Base-by-base conservation (phyloP, 306 rosid genomes). In the Lablab purpureus region DNA sequence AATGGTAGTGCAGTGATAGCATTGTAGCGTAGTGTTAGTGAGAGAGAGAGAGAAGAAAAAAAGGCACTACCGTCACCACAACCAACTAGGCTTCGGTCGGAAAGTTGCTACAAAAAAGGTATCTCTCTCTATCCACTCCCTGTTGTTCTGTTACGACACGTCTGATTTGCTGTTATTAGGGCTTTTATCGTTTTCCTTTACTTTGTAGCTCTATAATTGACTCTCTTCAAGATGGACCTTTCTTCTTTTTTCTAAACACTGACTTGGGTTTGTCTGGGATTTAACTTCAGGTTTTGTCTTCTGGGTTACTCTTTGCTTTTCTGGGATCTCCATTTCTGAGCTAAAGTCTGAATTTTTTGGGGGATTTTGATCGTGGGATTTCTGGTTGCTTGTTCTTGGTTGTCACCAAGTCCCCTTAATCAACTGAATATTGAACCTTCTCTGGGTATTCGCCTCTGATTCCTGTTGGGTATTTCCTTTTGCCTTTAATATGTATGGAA, bases 51-150 rank as follows among this genome's bases (percentile, higher is more conserved):
- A 37, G 51, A 67, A 65, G 67, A 37, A 47, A 46, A 41, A 62
- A 55, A 68, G n/a, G 37, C 77, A 62, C 87, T 87, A 84, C 85
- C 79, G 50, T 23, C 76, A 25, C 67, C 75, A 71, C 51, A 66
- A 79, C 87, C 90, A 87, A 88, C 89, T 87, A 87, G 86, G 85
- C 84, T 87, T 84, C 65, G 84, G 88, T 92, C 90, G 90, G 91
- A 89, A 94, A 91, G 92, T 90, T 90, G 87, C 85, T 75, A 77
- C 72, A 52, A 58, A 77, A 87, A 90, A 91, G 88, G 91, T 85
- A 17, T 19, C 84, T 82, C 74, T 73, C 46, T 71, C 76, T 46
- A 54, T 59, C 81, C 43, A 46, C 54, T 73, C 74, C 66, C 71
- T 73, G 51, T 71, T 74, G 30, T 67, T 76, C 82, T 71, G 59